Evolutionary conservation across 345 rosid species (phyloP), one percentile per base, ranked within the genome.

Genomic region (Eucalyptus sp.): DNA sequence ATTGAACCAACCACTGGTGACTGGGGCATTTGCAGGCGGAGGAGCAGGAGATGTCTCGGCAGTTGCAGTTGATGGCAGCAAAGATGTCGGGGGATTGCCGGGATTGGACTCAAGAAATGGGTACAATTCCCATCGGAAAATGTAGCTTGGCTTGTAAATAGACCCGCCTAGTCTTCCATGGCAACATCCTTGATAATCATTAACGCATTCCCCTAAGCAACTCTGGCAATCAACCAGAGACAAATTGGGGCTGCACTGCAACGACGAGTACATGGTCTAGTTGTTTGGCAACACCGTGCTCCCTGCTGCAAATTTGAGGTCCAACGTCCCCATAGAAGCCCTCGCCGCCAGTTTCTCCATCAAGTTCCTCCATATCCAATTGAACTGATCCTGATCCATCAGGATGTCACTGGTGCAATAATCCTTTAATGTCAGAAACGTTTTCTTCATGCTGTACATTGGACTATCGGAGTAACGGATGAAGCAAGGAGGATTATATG

Each of bases 11-110:
- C 10, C 37, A 14, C 4, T 29, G 37, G 71, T 13, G 37, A 29
- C 37, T 64, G 4, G 37, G 18, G 71, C 37, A n/a, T 64, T 64
- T 29, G 18, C 37, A 13, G 37, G 43, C 8, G 12, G 79, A 68
- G 24, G 22, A 66, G 11, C 22, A n/a, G 11, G 41, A 66, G 41
- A 33, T n/a, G 18, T 29, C 71, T 29, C 9, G 18, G 33, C 1
- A 1, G 29, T 37, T 13, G 5, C 41, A n/a, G 11, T 66, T n/a
- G 41, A 31, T 8, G 76, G 76, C 14, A 2, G 20, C 10, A 18
- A 16, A n/a, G 76, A 31, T n/a, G 41, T 0, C 4, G 0, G 79
- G 3, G 10, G 79, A 31, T 66, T n/a, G 37, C 37, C 20, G 1
- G 10, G 4, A n/a, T n/a, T 15, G 20, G 76, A 66, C 20, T n/a